A percentile compares a stretch with the other conserved stretches of the same genome.
These are phyloP conservation scores for Apiotrichum mycotoxinovorans DNA, from an alignment of 1,284 basidiomycete species.

Conservation along the genomic window DNA sequence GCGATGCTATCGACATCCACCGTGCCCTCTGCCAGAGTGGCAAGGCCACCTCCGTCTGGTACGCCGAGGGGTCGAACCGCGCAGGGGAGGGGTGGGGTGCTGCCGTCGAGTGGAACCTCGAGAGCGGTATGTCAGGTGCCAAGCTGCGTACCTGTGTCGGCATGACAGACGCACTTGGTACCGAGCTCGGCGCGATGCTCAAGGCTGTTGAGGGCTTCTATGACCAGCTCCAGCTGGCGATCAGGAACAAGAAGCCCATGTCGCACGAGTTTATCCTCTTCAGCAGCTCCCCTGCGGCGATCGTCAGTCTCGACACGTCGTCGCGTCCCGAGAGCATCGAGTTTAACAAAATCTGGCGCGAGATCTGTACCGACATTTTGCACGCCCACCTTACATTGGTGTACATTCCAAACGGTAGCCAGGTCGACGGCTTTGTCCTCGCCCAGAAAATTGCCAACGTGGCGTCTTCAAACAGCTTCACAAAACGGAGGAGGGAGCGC, in stretches of 20 bases:
- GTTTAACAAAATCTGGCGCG: conserved; percentile 42
- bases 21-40: conserved; percentile 32
- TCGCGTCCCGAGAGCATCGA: conserved; percentile 40
- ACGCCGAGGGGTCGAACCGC: conserved; percentile 44
- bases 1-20: conserved; percentile 44
- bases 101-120: conserved; percentile 46
- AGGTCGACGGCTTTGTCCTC: conserved; percentile 42
- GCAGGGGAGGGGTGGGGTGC: conserved; percentile 49
- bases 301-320: conserved; percentile 45
- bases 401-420: conserved; percentile 41
- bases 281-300: conserved; percentile 45
- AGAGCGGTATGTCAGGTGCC: conserved; percentile 34
- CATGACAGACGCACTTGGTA: conserved; percentile 41
- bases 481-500: conserved; percentile 40
- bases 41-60: conserved; percentile 37
- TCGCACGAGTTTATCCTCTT: conserved; percentile 46
- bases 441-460: conserved; percentile 47
- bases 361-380: conserved; percentile 40
- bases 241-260: conserved; percentile 35
- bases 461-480: conserved; percentile 43
- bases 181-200: conserved; percentile 44
- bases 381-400: conserved; percentile 43
- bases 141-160: conserved; percentile 42
- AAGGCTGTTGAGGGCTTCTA: conserved; percentile 48
- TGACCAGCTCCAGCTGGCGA: conserved; percentile 35